These are phyloP conservation scores for Neurospora sp. DNA, from an alignment of 495 filamentous ascomycete species.

Conservation along the genomic window DNA sequence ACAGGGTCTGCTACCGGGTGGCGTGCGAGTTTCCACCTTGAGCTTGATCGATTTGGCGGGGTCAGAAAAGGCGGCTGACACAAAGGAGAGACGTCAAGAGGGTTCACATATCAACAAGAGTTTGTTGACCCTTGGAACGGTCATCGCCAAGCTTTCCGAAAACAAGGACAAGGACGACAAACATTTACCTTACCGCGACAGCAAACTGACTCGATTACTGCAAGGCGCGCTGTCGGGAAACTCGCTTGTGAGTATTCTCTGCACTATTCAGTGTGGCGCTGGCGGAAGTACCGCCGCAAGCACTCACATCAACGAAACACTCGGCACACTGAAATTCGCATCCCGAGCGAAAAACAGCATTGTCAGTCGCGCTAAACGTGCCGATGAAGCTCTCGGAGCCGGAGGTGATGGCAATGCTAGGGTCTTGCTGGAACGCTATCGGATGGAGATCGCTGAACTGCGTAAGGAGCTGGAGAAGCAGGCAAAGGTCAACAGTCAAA, in stretches of 20 bases:
- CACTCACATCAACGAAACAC: constrained; percentile 72
- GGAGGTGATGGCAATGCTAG: constrained; percentile 73
- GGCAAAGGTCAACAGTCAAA: constrained; percentile 46
- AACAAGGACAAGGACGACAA: constrained; percentile 81
- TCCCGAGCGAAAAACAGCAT: constrained; percentile 96
- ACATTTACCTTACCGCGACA: constrained; percentile 92
- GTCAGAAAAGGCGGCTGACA: constrained; percentile 90
- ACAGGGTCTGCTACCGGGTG: constrained; percentile 69
- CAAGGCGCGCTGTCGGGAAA: constrained; percentile 90
- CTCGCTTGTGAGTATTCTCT: constrained; percentile 93
- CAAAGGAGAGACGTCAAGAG: constrained; percentile 87
- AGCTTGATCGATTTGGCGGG: constrained; percentile 95
- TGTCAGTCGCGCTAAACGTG: constrained; percentile 90
- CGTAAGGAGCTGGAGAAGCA: constrained; percentile 73
- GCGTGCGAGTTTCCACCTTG: constrained; percentile 88
- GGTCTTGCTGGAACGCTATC: constrained; percentile 84
- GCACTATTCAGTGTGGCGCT: constrained; percentile 76
- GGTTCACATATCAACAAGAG: constrained; percentile 98
- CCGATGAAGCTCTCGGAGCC: constrained; percentile 73
- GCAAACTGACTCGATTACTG: constrained; percentile 86
- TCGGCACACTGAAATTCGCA: constrained; percentile 96
- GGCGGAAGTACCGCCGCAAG: constrained; percentile 51
- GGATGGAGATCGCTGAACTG: constrained; percentile 84
- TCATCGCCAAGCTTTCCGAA: constrained; percentile 77
- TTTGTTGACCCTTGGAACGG: constrained; percentile 86